Percentiles rank a stretch among this genome's conserved stretches.
These are phyloP conservation scores for Secale cereale DNA, from an alignment of 176 grass and related monocot species.

Conservation along the genomic window DNA sequence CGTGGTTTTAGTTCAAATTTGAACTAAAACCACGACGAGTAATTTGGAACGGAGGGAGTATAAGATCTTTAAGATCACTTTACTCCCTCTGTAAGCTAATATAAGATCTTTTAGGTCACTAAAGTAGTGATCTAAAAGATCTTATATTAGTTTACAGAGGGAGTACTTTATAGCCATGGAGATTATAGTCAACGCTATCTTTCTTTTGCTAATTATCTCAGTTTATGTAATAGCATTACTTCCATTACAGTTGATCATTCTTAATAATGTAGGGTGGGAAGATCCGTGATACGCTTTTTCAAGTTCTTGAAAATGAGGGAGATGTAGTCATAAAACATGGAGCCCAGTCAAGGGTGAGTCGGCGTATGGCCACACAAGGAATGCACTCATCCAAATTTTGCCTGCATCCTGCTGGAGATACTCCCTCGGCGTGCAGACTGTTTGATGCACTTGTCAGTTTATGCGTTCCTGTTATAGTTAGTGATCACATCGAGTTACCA, in stretches of 20 bases:
- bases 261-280: constrained; percentile 62
- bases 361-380: constrained; percentile 68
- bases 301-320: constrained; percentile 77
- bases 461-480: constrained; percentile 78
- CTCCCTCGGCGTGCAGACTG: constrained; percentile 70
- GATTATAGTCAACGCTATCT: background rate
- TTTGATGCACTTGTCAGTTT: constrained; percentile 85
- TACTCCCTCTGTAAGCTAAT: no score
- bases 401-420: constrained; percentile 93
- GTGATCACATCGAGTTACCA: constrained; percentile 70
- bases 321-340: constrained; percentile 89
- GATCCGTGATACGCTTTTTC: constrained; percentile 73
- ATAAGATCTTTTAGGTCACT: no score
- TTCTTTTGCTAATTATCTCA: background rate
- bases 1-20: no score
- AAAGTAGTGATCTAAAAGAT: no score
- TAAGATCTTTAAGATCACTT: no score
- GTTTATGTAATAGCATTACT: constrained; percentile 4
- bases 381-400: constrained; percentile 94
- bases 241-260: constrained; percentile 2
- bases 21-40: no score
- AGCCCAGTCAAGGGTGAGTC: constrained; percentile 69
- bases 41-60: no score
- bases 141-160: no score
- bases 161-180: background rate